A percentile compares a stretch with the other conserved stretches of the same genome.
Evolutionary conservation across 176 grass and related monocot species (phyloP).

Genomic region (maize (Zea mays)): DNA sequence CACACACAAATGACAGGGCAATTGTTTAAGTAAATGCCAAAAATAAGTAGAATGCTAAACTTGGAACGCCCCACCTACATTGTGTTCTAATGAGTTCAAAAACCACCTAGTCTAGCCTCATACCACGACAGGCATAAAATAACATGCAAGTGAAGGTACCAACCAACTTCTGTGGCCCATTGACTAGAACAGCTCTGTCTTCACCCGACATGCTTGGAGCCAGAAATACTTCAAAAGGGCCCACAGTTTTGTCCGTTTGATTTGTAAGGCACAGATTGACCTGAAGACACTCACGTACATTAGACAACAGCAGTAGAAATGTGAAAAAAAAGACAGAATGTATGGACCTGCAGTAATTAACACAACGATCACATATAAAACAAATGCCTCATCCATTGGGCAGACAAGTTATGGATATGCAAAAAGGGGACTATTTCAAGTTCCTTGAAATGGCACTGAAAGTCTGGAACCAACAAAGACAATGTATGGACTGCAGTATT

Average conservation of each 20-base stretch:
- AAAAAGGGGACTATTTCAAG: constrained; percentile 10
- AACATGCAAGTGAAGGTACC: constrained; percentile 39
- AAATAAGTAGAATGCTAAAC: constrained; percentile 14
- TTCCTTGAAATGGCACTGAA: constrained; percentile 17
- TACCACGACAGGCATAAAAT: background rate
- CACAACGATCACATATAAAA: background rate
- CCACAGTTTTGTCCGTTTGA: constrained; percentile 84
- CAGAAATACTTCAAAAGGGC: constrained; percentile 93
- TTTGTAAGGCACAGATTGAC: constrained; percentile 83
- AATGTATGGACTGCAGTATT: constrained; percentile 34
- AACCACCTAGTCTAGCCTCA: background rate
- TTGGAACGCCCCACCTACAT: background rate
- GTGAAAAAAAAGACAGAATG: background rate
- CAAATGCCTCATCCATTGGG: background rate
- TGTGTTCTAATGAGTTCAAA: constrained; percentile 6
- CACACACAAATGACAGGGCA: background rate
- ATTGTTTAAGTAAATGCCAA: background rate
- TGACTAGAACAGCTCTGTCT: constrained; percentile 73
- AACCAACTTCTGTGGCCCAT: constrained; percentile 97
- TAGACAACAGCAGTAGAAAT: constrained; percentile 19
- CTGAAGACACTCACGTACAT: constrained; percentile 45
- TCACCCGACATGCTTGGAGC: constrained; percentile 57
- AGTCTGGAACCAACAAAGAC: background rate
- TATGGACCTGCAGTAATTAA: background rate
- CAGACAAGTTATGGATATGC: constrained; percentile 26